Evolutionary conservation across 1,284 basidiomycete species (phyloP), one percentile per base, ranked within the genome.

Genomic region (Fomitiporia mediterranea): DNA sequence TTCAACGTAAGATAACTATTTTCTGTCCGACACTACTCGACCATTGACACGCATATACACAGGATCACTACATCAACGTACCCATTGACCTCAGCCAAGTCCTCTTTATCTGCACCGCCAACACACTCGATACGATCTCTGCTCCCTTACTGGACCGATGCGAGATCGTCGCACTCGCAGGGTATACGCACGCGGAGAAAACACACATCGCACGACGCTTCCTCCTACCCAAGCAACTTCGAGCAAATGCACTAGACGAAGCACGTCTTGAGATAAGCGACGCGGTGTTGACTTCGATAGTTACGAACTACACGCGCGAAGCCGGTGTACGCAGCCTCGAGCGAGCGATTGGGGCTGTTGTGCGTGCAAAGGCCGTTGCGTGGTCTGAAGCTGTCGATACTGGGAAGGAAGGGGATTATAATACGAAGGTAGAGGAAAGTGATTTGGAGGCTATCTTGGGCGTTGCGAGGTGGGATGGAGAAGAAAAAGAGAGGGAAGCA

Each of bases 271-370:
- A 72, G 15, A 73, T 90, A 37, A 81, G 80, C 0, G 88, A 94
- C 57, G 78, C 82, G 2, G 83, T 87, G 0, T 68, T 95, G 34
- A 71, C 85, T 59, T 79, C 82, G 53, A 78, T 94, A 51, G 86
- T 87, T 30, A 89, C 84, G 11, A 74, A 80, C 25, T 94, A 94
- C 66, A 94, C 92, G 1, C 79, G 86, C 8, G 91, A 97, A 70
- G 94, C 94, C 0, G 94, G 95, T 28, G 94, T 98, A n/a, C 82
- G 94, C 28, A 86, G 84, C 27, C 79, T 98, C 9, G 94, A 98
- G 67, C 81, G 95, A 4, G 83, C 91, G 9, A 86, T 98, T 46
- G 93, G 91, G 7, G 82, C 86, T 17, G 82, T 98, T 17, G 89
- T 91, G 32, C 75, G 95, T 19, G 86, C 81, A 61, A 95, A 95